Evolutionary conservation across 2,329 filamentous ascomycete genomes (phyloP).

Genomic region (Zasmidium cellare): DNA sequence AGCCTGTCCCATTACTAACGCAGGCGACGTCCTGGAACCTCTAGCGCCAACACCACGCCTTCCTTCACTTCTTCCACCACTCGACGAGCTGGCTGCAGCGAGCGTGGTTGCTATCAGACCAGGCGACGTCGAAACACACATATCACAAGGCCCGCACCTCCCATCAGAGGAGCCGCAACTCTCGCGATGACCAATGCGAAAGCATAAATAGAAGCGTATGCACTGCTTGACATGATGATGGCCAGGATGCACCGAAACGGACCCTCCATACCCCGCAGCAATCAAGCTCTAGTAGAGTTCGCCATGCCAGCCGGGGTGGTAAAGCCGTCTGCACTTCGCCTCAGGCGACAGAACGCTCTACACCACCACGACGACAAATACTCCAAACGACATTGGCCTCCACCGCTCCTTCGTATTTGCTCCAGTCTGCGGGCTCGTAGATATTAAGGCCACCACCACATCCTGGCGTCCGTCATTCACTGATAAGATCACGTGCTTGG

Average conservation of each 20-base stretch:
- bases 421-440: neutral
- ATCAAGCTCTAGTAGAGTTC: neutral
- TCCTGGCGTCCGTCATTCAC: neutral
- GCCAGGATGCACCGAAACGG: neutral
- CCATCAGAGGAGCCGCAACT: neutral
- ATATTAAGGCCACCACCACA: neutral
- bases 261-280: neutral
- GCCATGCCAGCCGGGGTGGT: neutral
- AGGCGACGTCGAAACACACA: neutral
- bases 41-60: neutral
- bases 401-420: neutral
- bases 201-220: neutral
- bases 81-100: neutral
- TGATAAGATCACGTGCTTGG: neutral
- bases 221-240: neutral
- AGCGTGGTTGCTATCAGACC: neutral
- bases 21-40: neutral
- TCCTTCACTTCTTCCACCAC: neutral
- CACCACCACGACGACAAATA: neutral
- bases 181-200: neutral
- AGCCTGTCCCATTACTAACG: neutral
- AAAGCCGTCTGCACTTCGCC: neutral
- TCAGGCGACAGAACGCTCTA: neutral
- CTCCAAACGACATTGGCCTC: neutral
- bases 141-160: neutral